phyloP scores from a whole-genome alignment of 2,329 filamentous ascomycete species.

The Diaporthe velutina region DNA sequence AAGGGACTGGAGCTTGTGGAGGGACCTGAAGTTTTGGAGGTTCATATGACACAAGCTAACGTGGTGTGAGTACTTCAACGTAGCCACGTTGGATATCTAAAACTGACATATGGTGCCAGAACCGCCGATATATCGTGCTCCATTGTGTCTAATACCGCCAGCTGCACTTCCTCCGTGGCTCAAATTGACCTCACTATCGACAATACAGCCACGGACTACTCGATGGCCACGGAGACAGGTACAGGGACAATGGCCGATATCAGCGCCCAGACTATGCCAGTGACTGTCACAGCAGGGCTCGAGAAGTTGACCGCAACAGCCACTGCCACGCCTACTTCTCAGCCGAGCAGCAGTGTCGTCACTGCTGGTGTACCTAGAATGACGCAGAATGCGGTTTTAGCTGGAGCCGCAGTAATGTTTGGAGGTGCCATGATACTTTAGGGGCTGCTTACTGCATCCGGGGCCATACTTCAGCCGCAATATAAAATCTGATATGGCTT shows the following conservation, averaged over 20 bases:
- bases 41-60: constrained; percentile 28
- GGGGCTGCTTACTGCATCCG: background rate
- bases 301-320: constrained; percentile 49
- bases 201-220: constrained; percentile 16
- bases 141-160: constrained; percentile 38
- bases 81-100: background rate
- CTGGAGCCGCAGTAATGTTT: constrained; percentile 51
- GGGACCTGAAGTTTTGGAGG: constrained; percentile 42
- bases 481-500: background rate
- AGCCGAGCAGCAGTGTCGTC: constrained; percentile 41
- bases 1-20: constrained; percentile 40
- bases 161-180: constrained; percentile 31
- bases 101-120: constrained; percentile 27
- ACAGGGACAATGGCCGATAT: constrained; percentile 41
- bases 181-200: constrained; percentile 29
- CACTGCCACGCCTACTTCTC: constrained; percentile 9
- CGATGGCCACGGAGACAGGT: constrained; percentile 29
- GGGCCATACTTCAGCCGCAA: background rate
- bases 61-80: constrained; percentile 34
- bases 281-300: constrained; percentile 54
- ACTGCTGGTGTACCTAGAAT: constrained; percentile 48
- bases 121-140: constrained; percentile 38
- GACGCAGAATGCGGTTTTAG: constrained; percentile 52
- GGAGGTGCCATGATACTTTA: constrained; percentile 53
- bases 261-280: constrained; percentile 43